Evolutionary conservation across 768 basidiomycete genomes (phyloP), one percentile per base, ranked within the genome.

Genomic region (Exidia glandulosa): DNA sequence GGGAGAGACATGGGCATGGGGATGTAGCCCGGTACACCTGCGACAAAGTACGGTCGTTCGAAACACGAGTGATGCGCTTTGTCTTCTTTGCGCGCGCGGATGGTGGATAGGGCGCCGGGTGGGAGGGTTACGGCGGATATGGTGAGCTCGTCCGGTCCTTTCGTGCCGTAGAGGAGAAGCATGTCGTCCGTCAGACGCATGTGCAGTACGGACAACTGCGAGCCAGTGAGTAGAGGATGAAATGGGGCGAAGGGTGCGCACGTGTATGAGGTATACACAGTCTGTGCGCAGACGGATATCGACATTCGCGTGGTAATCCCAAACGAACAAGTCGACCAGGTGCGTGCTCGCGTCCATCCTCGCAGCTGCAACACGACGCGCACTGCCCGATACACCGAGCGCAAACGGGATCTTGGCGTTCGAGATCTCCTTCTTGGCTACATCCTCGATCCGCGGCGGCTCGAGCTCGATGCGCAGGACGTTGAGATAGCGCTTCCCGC

Each of bases 1-100:
- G 5, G 5, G 41, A 45, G 82, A 83, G 62, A 81, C 76, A 30
- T 76, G 61, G 57, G 80, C 72, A 81, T 54, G 6, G 76, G 79
- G 12, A 82, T 62, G 32, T 70, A 59, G 23, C 73, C 69, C 2
- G 79, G 77, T 6, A 69, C 62, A 9, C 80, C 65, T 14, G 9
- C 41, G 41, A 45, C 19, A 14, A 23, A 6, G 41, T 19, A 19
- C 41, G 41, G 41, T 23, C 5, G 19, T 19, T 45, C 19, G 41
- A 12, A 45, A 6, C 19, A 14, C 19, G 19, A 14, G 41, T 45
- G 41, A 6, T 19, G 19, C 16, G 16, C 16, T 14, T 23, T 14
- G 41, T 45, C 41, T 23, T 45, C 41, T 23, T 45, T 45, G 41
- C 41, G 41, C 41, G 19, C 12, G 12, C 19, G 9, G 41, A 45